Evolutionary conservation across 257 asterid species (phyloP).

Genomic region (Asclepias syriaca): DNA sequence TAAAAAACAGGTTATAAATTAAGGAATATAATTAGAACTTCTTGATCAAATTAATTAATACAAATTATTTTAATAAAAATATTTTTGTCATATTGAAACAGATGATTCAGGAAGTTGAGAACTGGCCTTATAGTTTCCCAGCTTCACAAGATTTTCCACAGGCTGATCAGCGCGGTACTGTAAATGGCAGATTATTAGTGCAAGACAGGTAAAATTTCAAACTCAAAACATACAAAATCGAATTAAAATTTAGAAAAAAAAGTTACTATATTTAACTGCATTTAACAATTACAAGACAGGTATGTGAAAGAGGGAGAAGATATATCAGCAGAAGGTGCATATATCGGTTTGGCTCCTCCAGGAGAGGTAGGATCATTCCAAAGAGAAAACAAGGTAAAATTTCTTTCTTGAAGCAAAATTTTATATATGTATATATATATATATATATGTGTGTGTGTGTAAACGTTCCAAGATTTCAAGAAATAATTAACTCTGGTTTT

Average conservation of each 20-base stretch:
- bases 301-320: slow-evolving; percentile 33
- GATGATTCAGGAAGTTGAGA: slow-evolving; percentile 38
- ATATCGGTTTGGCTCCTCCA: slow-evolving; percentile 73
- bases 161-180: slow-evolving; percentile 56
- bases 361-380: slow-evolving; percentile 82
- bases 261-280: too few relatives aligned
- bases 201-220: slow-evolving; percentile 51
- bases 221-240: too few relatives aligned
- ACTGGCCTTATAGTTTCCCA: slow-evolving; percentile 87
- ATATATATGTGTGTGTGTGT: too few relatives aligned
- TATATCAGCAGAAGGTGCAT: slow-evolving; percentile 61
- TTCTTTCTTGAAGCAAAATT: not conserved
- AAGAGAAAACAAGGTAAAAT: slow-evolving; percentile 83
- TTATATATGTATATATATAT: too few relatives aligned
- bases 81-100: not conserved
- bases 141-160: slow-evolving; percentile 64
- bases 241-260: too few relatives aligned
- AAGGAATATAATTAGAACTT: too few relatives aligned
- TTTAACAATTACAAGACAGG: slow-evolving; percentile 6
- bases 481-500: not conserved
- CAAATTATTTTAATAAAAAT: not conserved
- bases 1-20: slow-evolving; percentile 27
- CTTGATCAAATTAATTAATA: too few relatives aligned
- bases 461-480: slow-evolving; percentile 10
- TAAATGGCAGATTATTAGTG: slow-evolving; percentile 58